phyloP scores from a whole-genome alignment of 179 eudicot species.

The Monotropa hypopitys region DNA sequence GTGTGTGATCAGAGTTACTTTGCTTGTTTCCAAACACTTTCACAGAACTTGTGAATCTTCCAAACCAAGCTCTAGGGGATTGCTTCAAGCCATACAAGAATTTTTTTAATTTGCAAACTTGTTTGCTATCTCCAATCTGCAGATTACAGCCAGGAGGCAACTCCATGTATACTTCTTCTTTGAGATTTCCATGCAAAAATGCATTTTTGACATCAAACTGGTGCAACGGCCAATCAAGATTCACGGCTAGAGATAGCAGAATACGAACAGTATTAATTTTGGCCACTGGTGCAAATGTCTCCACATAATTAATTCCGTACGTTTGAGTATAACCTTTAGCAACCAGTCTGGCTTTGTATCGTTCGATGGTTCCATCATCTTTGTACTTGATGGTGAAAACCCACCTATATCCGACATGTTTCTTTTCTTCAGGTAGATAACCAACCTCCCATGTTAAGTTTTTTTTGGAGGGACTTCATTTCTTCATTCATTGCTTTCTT shows the following conservation, averaged over 20 bases:
- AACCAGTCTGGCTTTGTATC: too few species aligned
- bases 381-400: neutral
- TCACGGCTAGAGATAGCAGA: neutral
- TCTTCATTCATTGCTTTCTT: neutral
- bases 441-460: neutral
- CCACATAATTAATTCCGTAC: too few species aligned
- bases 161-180: neutral
- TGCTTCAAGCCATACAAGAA: neutral
- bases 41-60: too few species aligned
- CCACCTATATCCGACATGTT: neutral
- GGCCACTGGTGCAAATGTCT: too few species aligned
- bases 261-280: too few species aligned
- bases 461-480: neutral
- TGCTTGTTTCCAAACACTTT: too few species aligned
- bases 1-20: too few species aligned
- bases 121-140: neutral
- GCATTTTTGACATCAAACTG: neutral
- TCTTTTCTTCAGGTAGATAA: neutral
- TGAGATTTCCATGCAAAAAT: neutral
- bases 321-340: too few species aligned
- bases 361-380: neutral
- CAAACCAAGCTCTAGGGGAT: conserved; percentile 2
- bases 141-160: neutral
- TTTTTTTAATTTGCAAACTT: neutral
- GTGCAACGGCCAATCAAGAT: neutral